Evolutionary conservation across 1,284 basidiomycete genomes (phyloP).

Genomic region (Coriolopsis trogii): DNA sequence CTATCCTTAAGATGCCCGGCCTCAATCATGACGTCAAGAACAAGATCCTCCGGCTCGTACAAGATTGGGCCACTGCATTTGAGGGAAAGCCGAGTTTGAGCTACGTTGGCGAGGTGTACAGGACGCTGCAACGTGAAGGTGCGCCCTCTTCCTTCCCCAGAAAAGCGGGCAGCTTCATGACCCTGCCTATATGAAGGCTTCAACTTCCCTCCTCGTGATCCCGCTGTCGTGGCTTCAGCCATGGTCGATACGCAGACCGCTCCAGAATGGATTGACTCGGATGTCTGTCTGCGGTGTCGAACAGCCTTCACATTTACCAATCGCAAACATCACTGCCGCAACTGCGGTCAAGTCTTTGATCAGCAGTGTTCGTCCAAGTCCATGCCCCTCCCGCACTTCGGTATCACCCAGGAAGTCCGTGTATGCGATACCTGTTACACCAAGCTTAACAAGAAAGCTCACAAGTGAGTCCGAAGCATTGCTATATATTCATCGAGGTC

Average conservation of each 20-base stretch:
- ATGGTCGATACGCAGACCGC: conserved; percentile 90
- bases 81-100: conserved; percentile 77
- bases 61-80: conserved; percentile 94
- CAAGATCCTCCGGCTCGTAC: conserved; percentile 79
- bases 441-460: conserved; percentile 64
- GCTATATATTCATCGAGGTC: no score
- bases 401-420: conserved; percentile 90
- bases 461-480: conserved; percentile 33
- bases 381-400: conserved; percentile 90
- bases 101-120: conserved; percentile 83
- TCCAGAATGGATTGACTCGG: conserved; percentile 96
- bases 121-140: conserved; percentile 78
- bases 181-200: no score
- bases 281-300: conserved; percentile 93
- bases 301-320: conserved; percentile 94
- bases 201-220: conserved; percentile 83
- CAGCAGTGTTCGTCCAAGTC: conserved; percentile 90
- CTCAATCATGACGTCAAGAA: conserved; percentile 86
- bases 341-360: conserved; percentile 97
- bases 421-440: conserved; percentile 92
- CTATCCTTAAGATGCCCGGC: conserved; percentile 73
- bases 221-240: conserved; percentile 67
- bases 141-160: conserved; percentile 20
- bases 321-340: conserved; percentile 97
- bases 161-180: background rate